phyloP scores from a whole-genome alignment of 805 yeast genomes.

The Lachancea quebecensis region DNA sequence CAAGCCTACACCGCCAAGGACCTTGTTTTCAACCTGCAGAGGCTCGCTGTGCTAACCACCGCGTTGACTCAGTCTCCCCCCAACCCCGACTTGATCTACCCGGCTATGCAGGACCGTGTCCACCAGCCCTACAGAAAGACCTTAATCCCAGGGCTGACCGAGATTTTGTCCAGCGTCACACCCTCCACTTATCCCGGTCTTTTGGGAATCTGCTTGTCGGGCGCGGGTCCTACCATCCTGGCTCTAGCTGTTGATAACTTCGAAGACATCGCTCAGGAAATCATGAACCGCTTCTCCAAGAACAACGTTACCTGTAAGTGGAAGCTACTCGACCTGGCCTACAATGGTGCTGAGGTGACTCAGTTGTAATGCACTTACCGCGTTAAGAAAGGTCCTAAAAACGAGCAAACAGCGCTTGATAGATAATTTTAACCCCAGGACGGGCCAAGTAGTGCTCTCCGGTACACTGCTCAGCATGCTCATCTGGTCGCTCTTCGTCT shows the following conservation, averaged over 20 bases:
- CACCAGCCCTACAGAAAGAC: slow-evolving; percentile 97
- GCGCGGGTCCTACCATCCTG: slow-evolving; percentile 96
- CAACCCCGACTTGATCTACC: slow-evolving; percentile 72
- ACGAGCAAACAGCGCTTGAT: too few relatives aligned
- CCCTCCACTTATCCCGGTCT: slow-evolving; percentile 79
- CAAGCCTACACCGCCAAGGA: slow-evolving; percentile 69
- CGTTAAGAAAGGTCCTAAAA: too few relatives aligned
- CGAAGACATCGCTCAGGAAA: slow-evolving; percentile 73
- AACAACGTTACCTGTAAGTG: slow-evolving; percentile 69
- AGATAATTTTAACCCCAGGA: too few relatives aligned
- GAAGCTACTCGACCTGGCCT: slow-evolving; percentile 79
- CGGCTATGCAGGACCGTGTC: slow-evolving; percentile 93
- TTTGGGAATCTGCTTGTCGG: slow-evolving; percentile 89
- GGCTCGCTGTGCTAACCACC: slow-evolving; percentile 86
- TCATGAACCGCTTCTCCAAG: slow-evolving; percentile 58
- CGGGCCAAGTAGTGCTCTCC: too few relatives aligned
- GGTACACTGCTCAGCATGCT: too few relatives aligned
- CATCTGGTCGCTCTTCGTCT: too few relatives aligned
- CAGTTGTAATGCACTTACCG: not conserved
- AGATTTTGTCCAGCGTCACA: slow-evolving; percentile 70
- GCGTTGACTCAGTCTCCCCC: slow-evolving; percentile 85
- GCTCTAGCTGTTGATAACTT: slow-evolving; percentile 88
- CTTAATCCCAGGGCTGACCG: slow-evolving; percentile 84
- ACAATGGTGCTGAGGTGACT: slow-evolving; percentile 70
- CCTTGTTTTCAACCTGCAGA: slow-evolving; percentile 85